Evolutionary conservation across 495 filamentous ascomycete genomes (phyloP).

Genomic region (Aspergillus indologenus): DNA sequence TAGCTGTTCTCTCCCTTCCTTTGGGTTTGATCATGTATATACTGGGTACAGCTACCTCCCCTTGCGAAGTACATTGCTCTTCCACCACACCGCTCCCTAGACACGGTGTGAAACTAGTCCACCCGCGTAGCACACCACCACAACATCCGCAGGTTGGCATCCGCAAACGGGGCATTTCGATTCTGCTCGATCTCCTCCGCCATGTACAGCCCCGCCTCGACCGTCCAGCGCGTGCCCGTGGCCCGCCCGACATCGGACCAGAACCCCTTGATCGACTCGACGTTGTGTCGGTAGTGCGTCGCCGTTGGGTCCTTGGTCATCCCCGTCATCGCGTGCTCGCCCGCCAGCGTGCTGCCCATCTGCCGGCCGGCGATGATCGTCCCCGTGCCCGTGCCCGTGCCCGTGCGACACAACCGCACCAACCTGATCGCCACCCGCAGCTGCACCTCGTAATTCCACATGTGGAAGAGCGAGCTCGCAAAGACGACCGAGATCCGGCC

Average conservation of each 20-base stretch:
- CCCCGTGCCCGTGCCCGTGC: conserved; percentile 8
- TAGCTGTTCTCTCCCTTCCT: not conserved
- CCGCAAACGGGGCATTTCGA: conserved; percentile 11
- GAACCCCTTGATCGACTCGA: conserved; percentile 37
- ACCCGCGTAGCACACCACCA: conserved; percentile 22
- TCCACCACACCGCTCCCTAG: no score
- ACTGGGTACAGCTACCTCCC: no score
- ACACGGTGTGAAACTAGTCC: not conserved
- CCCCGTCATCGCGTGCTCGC: conserved; percentile 21
- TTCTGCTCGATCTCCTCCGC: conserved; percentile 15
- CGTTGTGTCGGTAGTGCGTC: conserved; percentile 39
- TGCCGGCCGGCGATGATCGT: conserved; percentile 45
- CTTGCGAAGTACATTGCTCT: no score
- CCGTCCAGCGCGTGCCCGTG: conserved; percentile 41
- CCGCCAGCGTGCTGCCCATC: conserved; percentile 31
- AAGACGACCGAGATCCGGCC: conserved; percentile 39
- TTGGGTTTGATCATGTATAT: not conserved
- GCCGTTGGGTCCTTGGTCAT: conserved; percentile 11
- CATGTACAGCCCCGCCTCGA: conserved; percentile 25
- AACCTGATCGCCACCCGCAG: conserved; percentile 32
- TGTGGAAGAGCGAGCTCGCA: conserved; percentile 44
- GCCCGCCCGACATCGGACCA: conserved; percentile 44
- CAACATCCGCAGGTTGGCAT: conserved; percentile 17
- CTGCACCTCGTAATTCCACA: conserved; percentile 41
- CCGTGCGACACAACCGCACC: conserved; percentile 28